Percentiles rank a stretch among this genome's conserved stretches.
Conservation (phyloP, 2,329 filamentous ascomycete genomes). For the Arthrobotrys conoides region DNA sequence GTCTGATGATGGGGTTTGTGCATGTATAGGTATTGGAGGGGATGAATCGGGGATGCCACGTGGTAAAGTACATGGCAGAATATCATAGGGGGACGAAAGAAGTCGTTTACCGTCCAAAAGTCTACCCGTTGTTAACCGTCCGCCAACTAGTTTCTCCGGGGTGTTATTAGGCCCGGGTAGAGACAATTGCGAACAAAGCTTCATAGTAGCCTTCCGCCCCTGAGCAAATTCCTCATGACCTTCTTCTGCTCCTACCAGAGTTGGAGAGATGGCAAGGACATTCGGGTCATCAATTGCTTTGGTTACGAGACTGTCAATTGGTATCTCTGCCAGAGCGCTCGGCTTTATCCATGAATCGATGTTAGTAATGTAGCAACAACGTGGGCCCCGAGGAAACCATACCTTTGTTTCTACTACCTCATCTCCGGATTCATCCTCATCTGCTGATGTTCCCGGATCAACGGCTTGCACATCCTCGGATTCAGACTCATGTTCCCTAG, state of each 20-base stretch:
- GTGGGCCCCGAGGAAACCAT: neutral
- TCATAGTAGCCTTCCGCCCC: neutral
- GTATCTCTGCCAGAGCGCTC: neutral
- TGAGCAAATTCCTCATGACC: neutral
- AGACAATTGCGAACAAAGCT: conserved; percentile 4
- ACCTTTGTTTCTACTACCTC: conserved; percentile 22
- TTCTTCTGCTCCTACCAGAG: neutral
- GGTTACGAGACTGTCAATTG: too few species aligned
- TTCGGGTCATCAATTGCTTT: conserved; percentile 3
- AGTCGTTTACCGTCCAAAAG: neutral
- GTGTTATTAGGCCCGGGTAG: neutral
- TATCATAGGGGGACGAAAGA: neutral
- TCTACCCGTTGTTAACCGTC: neutral
- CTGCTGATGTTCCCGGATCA: neutral
- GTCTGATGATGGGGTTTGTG: neutral
- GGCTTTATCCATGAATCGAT: conserved; percentile 14
- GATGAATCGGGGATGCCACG: conserved; percentile 32
- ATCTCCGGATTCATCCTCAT: neutral
- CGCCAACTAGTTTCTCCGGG: too few species aligned
- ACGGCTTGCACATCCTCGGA: neutral
- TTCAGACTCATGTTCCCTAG: neutral
- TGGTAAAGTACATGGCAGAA: neutral
- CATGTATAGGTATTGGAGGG: conserved; percentile 2
- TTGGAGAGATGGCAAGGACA: neutral
- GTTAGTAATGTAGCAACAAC: neutral